Evolutionary conservation across 2,329 filamentous ascomycete species (phyloP), one percentile per base, ranked within the genome.

Genomic region (Cucurbitaria berberidis): DNA sequence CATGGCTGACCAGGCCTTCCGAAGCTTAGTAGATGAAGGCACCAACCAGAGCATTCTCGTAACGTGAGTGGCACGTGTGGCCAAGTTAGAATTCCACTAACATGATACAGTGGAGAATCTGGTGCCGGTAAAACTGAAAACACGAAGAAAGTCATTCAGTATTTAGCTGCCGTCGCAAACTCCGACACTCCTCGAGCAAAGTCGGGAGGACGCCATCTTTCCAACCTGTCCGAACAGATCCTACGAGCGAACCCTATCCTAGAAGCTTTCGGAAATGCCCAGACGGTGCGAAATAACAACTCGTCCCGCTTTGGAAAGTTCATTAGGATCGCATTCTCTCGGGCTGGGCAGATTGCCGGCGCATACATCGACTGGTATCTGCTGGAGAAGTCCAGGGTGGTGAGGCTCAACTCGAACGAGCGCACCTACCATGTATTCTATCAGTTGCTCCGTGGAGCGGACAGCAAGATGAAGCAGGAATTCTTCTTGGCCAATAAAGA

Each of bases 321-420:
- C 69, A 99, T 99, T 72, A 86, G 96, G 44, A 99, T 99, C 69
- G 92, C 97, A 72, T 97, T 99, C 76, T 91, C 87, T 29, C 84
- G 90, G 21, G 85, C 85, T 30, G 96, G 96, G 24, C 89, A 95
- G 48, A 99, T 99, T 62, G 90, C 90, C 3, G 96, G 96, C 30
- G 95, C 95, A 19, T 97, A 92, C 77, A 98, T 99, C 62, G 93
- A 99, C 74, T 99, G 95, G 95, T 99, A 98, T 76, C 82, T 99
- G 0, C 80, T 99, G 13, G 95, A 99, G 72, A 99, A 99, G 76
- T 99, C 95, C n/a, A 86, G 95, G 64, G 95, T 99, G 7, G 93
- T 99, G 18, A 88, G 88, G 36, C 85, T 96, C 56, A 96, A 96
- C 69, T 72, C 85, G 0, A 89, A 91, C 51, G 95, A 99, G 78